Conservation (phyloP, 2,329 filamentous ascomycete genomes). For the Ophiostoma himal-ulmi region DNA sequence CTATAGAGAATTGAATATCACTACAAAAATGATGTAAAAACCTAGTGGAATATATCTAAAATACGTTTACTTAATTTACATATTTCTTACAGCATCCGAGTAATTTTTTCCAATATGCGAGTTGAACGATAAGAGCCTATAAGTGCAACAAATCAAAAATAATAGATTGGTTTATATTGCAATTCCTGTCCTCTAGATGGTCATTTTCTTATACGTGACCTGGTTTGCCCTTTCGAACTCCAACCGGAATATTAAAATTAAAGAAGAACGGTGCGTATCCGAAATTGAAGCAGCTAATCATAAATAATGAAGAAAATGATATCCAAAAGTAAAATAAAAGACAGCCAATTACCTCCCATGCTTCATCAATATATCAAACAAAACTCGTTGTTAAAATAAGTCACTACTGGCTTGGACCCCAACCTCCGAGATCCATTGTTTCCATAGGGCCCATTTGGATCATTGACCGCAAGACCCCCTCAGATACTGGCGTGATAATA, state of each 20-base stretch:
- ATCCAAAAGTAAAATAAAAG: not conserved
- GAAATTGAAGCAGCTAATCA: not conserved
- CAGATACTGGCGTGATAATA: conserved; percentile 50
- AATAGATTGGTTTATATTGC: no score
- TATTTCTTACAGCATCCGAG: no score
- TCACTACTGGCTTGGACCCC: conserved; percentile 36
- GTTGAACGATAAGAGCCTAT: no score
- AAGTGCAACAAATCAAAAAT: no score
- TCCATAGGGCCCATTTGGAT: conserved; percentile 58
- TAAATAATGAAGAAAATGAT: not conserved
- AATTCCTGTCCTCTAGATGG: no score
- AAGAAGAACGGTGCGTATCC: not conserved
- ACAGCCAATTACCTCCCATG: not conserved
- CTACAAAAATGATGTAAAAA: no score
- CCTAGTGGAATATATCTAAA: no score
- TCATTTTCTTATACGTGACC: no score
- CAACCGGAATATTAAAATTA: not conserved
- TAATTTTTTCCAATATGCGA: no score
- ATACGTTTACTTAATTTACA: no score
- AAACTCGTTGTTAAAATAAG: not conserved
- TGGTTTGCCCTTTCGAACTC: not conserved
- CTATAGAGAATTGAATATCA: no score
- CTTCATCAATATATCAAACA: not conserved
- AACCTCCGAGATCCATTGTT: conserved; percentile 48
- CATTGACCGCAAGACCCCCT: conserved; percentile 51